phyloP scores from a whole-genome alignment of 768 basidiomycete genomes.

The Pulveroboletus sp. region DNA sequence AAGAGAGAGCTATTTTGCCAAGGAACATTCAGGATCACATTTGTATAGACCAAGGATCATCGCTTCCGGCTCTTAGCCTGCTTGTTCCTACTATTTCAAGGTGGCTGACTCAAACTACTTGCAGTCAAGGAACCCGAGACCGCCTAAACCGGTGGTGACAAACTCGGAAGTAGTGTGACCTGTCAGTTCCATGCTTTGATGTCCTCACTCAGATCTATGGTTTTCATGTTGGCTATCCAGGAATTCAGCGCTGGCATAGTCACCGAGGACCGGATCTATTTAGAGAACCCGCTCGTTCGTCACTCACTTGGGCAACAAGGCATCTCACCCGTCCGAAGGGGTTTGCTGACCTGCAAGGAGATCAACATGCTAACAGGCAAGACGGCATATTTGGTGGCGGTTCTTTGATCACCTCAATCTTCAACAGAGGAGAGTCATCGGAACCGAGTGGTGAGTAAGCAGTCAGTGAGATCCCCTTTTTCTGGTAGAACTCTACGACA shows the following conservation, averaged over 20 bases:
- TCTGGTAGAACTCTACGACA: neutral
- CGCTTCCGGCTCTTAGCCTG: neutral
- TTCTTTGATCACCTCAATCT: constrained; percentile 54
- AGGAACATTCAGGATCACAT: neutral
- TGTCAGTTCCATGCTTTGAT: constrained; percentile 44
- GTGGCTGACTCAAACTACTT: constrained; percentile 17
- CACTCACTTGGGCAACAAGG: constrained; percentile 70
- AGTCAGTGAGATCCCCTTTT: constrained; percentile 65
- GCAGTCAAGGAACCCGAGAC: constrained; percentile 58
- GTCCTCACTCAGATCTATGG: constrained; percentile 57
- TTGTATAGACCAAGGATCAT: neutral
- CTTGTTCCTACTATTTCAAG: constrained; percentile 1
- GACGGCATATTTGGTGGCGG: constrained; percentile 59
- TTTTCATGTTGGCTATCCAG: constrained; percentile 47
- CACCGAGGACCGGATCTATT: constrained; percentile 11
- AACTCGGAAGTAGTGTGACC: constrained; percentile 56
- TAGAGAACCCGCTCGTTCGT: constrained; percentile 58
- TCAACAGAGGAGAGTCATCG: constrained; percentile 60
- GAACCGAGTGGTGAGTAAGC: constrained; percentile 81
- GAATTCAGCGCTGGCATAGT: neutral
- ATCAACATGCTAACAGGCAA: constrained; percentile 63
- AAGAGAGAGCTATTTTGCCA: neutral
- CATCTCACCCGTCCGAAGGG: constrained; percentile 44
- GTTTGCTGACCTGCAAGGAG: constrained; percentile 68
- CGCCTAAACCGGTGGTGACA: constrained; percentile 62